These are phyloP conservation scores for Penicillium nucicola DNA, from an alignment of 495 filamentous ascomycete genomes.

Conservation along the genomic window DNA sequence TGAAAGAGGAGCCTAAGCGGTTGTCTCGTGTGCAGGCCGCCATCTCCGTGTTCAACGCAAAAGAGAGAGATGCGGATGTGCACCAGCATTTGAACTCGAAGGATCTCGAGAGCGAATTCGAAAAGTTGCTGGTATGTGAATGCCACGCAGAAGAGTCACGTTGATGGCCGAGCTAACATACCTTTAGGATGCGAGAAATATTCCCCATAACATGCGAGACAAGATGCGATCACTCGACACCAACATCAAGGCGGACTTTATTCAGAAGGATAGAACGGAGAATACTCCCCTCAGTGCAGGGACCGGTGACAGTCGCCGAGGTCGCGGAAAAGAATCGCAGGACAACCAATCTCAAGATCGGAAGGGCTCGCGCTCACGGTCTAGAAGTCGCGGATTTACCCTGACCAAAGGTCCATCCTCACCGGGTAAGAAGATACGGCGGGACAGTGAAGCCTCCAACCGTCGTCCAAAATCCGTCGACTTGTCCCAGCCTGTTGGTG, in stretches of 20 bases:
- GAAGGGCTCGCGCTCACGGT: constrained; percentile 57
- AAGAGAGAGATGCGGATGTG: constrained; percentile 41
- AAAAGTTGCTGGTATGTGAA: constrained; percentile 43
- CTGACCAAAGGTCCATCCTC: constrained; percentile 60
- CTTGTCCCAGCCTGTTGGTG: constrained; percentile 40
- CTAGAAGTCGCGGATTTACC: constrained; percentile 74
- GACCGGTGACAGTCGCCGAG: constrained; percentile 38
- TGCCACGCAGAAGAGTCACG: not conserved
- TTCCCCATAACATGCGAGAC: constrained; percentile 87
- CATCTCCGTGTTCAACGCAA: constrained; percentile 58
- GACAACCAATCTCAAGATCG: constrained; percentile 38
- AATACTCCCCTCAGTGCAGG: constrained; percentile 40
- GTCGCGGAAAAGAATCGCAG: constrained; percentile 39
- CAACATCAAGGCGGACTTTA: constrained; percentile 92
- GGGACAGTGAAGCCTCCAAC: constrained; percentile 38
- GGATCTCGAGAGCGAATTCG: constrained; percentile 49
- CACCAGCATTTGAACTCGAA: constrained; percentile 42
- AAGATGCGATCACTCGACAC: constrained; percentile 88
- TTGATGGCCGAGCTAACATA: constrained; percentile 33
- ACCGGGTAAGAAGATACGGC: constrained; percentile 54
- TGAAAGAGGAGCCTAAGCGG: constrained; percentile 30
- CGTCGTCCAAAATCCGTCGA: constrained; percentile 44
- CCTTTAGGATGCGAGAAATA: constrained; percentile 75
- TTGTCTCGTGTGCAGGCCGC: constrained; percentile 62
- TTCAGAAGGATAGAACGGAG: constrained; percentile 79